Evolutionary conservation across 129 eudicot genomes (phyloP), one percentile per base, ranked within the genome.

Genomic region (Artemisia annua): DNA sequence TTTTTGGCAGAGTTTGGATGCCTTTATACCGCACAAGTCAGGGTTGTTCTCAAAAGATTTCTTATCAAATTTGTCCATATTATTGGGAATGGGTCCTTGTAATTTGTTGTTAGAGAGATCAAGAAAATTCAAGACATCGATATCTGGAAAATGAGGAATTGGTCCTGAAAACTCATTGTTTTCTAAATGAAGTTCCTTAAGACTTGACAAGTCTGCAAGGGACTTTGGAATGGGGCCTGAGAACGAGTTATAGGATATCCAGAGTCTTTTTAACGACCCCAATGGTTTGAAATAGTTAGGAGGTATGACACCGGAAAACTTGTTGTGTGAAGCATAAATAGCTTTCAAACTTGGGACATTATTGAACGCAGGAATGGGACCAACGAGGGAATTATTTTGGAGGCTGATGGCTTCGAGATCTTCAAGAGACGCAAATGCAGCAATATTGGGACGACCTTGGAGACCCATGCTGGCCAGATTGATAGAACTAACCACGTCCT

Each of bases 251-350:
- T 70, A 28, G 0, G 87, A 54, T 0, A 90, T 60, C 82, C 85
- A 80, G 44, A 90, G 48, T 35, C 78, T 90, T 78, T 75, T 85
- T 43, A 90, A 58, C 2, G 84, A 73, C 5, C 75, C 64, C 85
- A 83, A 83, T 0, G 49, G 44, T 11, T 55, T 46, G 72, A 91
- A 91, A 69, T 35, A 85, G 44, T 75, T 78, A 0, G 69, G 2
- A 11, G 89, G 89, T 14, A 85, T 85, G 53, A 87, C 89, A 6
- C 95, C 95, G 3, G 91, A 79, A 63, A 91, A 85, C 20, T 73
- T 44, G 46, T 91, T 91, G 0, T 48, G 16, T 1, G 83, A 59
- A 0, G 78, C 39, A 51, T 72, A 83, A 3, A 91, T 61, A 11
- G 80, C 70, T 63, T 78, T 87, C 15, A 91, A 50, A 48, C 17